Base-by-base conservation (phyloP, 495 filamentous ascomycete species). In the Zalerion maritima region DNA sequence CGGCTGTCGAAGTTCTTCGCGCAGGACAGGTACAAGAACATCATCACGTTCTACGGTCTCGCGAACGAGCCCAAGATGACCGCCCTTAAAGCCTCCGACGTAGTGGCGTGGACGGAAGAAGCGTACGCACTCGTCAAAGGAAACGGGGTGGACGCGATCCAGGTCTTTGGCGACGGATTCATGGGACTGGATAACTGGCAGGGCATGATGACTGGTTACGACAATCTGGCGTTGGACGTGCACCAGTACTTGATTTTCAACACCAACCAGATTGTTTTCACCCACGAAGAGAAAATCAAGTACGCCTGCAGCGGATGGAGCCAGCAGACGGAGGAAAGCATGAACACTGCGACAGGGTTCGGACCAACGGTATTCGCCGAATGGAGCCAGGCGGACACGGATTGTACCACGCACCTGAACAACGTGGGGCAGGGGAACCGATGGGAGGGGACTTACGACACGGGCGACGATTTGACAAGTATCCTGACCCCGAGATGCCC, bases 381-480 rank as follows among this genome's bases (percentile, higher is more conserved):
- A 66, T 99, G 85, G 83, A 83, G 77, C 3, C 89, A 96, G 64
- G 87, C 91, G 24, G 91, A 99, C 48, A 96, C 91, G 8, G 91
- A 99, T 57, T 99, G 91, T 58, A 72, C 83, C 2, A 38, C 66
- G 39, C 73, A 85, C 45, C 67, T 99, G 35, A 96, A 92, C 52
- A 84, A 94, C 50, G 83, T 94, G 29, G 78, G 77, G 40, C 64
- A 70, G 37, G 91, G 91, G 31, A 81, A 75, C 29, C 74, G 91
- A 25, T 99, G 91, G 91, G 75, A 81, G 49, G 91, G 91, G 21
- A 87, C 81, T 1, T 54, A 54, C 35, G 41, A 58, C 29, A 72
- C 69, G 4, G 66, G 61, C 27, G 71, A 80, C 46, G 48, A 60
- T 0, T 56, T 55, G 2, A 62, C 57, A 9, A 43, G 63, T 21